Evolutionary conservation across 306 rosid species (phyloP).

Genomic region (Amphicarpaea edgeworthii): DNA sequence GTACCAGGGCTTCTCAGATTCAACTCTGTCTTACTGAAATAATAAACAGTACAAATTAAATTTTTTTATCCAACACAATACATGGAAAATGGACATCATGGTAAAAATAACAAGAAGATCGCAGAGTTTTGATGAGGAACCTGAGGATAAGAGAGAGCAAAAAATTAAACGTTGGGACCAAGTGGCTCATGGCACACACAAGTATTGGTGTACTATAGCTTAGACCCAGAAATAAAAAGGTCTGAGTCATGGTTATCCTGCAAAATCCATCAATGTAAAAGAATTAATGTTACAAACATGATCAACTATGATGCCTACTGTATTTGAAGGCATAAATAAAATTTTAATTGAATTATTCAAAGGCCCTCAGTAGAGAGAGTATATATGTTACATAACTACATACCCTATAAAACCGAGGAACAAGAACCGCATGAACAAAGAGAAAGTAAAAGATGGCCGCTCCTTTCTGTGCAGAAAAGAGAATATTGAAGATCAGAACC

Average conservation of each 20-base stretch:
- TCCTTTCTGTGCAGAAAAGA: constrained; percentile 53
- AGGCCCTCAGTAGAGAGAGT: background rate
- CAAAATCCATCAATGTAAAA: constrained; percentile 41
- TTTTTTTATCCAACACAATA: background rate
- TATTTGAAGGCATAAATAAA: background rate
- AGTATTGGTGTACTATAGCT: constrained; percentile 80
- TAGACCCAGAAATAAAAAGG: constrained; percentile 67
- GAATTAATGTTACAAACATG: background rate
- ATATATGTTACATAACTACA: too few species aligned
- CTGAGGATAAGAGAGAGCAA: constrained; percentile 63
- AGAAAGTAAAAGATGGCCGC: constrained; percentile 56
- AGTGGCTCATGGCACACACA: constrained; percentile 76
- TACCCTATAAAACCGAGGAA: constrained; percentile 79
- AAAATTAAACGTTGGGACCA: constrained; percentile 68
- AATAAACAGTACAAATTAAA: background rate
- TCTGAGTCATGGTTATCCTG: constrained; percentile 76
- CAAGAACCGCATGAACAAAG: constrained; percentile 67
- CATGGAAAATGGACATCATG: background rate
- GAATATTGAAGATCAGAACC: constrained; percentile 6
- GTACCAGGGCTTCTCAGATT: constrained; percentile 54
- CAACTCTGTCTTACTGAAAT: constrained; percentile 52
- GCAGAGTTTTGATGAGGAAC: constrained; percentile 44
- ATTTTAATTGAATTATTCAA: constrained; percentile 14
- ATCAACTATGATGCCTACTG: background rate
- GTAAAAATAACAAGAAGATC: background rate